Percentiles rank a stretch among this genome's conserved stretches.
These are phyloP conservation scores for Fusarium sp. DNA, from an alignment of 2,329 filamentous ascomycete species.

Conservation along the genomic window DNA sequence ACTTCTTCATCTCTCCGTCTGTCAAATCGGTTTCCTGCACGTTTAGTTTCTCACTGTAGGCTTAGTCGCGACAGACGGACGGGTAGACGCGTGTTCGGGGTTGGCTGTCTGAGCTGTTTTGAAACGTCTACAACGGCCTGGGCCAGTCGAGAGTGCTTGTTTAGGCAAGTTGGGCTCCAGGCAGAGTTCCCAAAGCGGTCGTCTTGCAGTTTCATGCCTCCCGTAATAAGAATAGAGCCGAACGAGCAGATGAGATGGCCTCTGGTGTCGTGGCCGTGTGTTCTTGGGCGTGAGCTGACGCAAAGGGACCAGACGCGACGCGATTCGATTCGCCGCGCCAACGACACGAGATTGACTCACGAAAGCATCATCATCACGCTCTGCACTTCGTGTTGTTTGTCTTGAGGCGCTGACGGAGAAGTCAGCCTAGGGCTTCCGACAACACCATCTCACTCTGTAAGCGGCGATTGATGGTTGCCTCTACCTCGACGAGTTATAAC, in stretches of 20 bases:
- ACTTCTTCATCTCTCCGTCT: slow-evolving; percentile 40
- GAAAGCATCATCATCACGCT: slow-evolving; percentile 11
- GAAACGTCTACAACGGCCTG: slow-evolving; percentile 37
- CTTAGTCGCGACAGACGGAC: slow-evolving; percentile 28
- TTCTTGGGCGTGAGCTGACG: slow-evolving; percentile 21
- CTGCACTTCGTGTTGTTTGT: not conserved
- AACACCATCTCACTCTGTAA: slow-evolving; percentile 29
- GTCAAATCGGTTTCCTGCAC: slow-evolving; percentile 45
- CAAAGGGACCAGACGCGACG: slow-evolving; percentile 25
- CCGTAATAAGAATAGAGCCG: slow-evolving; percentile 33
- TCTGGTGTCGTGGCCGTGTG: slow-evolving; percentile 23
- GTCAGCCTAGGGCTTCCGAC: slow-evolving; percentile 8
- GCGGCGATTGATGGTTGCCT: slow-evolving; percentile 27
- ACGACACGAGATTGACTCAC: slow-evolving; percentile 22
- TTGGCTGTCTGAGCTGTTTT: slow-evolving; percentile 14
- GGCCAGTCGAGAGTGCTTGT: slow-evolving; percentile 15
- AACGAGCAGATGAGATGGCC: slow-evolving; percentile 1
- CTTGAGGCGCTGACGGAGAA: slow-evolving; percentile 26
- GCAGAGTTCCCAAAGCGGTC: slow-evolving; percentile 26
- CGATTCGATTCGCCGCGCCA: slow-evolving; percentile 20
- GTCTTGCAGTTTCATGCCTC: slow-evolving; percentile 25
- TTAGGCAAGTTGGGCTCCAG: slow-evolving; percentile 16
- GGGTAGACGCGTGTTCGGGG: slow-evolving; percentile 26
- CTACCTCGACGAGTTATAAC: not conserved
- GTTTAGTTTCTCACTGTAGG: slow-evolving; percentile 27